Base-by-base conservation (phyloP, 1,284 basidiomycete species). In the Inonotus hispidus region DNA sequence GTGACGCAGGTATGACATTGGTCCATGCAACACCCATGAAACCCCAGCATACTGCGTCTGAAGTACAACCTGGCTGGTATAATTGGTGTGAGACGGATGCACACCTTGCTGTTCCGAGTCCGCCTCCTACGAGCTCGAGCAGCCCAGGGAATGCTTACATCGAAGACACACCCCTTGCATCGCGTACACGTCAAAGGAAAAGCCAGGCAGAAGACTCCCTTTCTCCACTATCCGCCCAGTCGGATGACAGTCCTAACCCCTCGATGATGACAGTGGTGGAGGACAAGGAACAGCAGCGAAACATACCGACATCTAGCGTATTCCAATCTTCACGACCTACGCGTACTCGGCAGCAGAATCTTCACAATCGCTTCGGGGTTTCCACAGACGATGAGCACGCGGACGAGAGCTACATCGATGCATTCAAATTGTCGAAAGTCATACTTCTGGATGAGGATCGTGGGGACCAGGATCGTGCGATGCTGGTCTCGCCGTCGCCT, bases 331-430 rank as follows among this genome's bases (percentile, higher is more conserved):
- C 55, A 19, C 29, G 19, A 16, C 16, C 16, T 39, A n/a, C 41
- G 8, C 29, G 23, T 32, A n/a, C 41, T 11, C 35, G 27, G 16
- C 19, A 3, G 7, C 8, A 29, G 8, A 27, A 16, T 7, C 3
- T 16, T 43, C 8, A 10, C 21, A 50, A 21, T 10, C 52, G 23
- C 5, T 47, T 54, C 21, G 35, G 39, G 38, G 37, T 47, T 1
- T 6, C 1, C 16, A 56, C 32, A 7, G 10, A 49, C 21, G 61
- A 63, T n/a, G 61, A 63, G 45, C 54, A 63, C 32, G 57, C 56
- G 11, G 61, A 59, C 21, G 61, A 63, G n/a, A 53, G 56, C 52
- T 63, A 55, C 25, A 63, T 50, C 14, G 49, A 58, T 25, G 59
- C 61, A 19, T 63, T 63, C 43, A 56, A 53, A 2, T 59, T 57